phyloP scores from a whole-genome alignment of 139 green algal species.

The Chlorella sp. region DNA sequence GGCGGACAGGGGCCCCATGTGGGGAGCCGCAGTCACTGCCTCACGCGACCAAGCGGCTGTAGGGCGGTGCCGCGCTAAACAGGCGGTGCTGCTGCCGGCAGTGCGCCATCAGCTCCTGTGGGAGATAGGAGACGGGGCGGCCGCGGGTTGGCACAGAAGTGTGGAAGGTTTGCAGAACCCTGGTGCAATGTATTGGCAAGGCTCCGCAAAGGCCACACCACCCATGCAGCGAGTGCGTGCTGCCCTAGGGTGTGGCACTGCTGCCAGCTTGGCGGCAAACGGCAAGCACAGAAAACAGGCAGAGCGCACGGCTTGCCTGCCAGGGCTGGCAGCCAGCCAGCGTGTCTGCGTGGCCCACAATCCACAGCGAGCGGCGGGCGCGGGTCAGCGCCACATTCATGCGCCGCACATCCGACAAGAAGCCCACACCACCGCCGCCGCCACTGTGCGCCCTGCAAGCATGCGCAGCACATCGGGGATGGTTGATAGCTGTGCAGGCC shows the following conservation, averaged over 20 bases:
- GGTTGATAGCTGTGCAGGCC: too few species aligned
- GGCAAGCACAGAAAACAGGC: not conserved
- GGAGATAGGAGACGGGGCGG: too few species aligned
- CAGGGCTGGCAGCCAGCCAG: slow-evolving; percentile 48
- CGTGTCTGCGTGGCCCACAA: slow-evolving; percentile 67
- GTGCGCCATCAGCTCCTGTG: slow-evolving; percentile 29
- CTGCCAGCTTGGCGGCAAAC: too few species aligned
- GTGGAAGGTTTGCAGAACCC: too few species aligned
- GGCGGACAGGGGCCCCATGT: too few species aligned
- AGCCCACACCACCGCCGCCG: slow-evolving; percentile 69
- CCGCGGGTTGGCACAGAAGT: too few species aligned
- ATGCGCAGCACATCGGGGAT: too few species aligned
- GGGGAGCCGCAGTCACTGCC: too few species aligned
- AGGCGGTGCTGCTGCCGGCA: slow-evolving; percentile 9
- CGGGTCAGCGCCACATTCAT: slow-evolving; percentile 95
- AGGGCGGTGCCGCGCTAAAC: not conserved
- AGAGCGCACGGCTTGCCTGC: not conserved
- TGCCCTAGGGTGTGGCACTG: too few species aligned
- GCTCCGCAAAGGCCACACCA: too few species aligned
- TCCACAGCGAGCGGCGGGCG: slow-evolving; percentile 75
- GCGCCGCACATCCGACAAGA: slow-evolving; percentile 84
- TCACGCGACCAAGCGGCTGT: not conserved
- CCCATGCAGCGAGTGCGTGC: too few species aligned
- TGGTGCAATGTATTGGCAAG: too few species aligned
- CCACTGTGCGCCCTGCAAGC: slow-evolving; percentile 41